A percentile compares a stretch with the other conserved stretches of the same genome.
These are phyloP conservation scores for Pythium coloratum DNA, from an alignment of 352 stramenopile genomes.

Conservation along the genomic window DNA sequence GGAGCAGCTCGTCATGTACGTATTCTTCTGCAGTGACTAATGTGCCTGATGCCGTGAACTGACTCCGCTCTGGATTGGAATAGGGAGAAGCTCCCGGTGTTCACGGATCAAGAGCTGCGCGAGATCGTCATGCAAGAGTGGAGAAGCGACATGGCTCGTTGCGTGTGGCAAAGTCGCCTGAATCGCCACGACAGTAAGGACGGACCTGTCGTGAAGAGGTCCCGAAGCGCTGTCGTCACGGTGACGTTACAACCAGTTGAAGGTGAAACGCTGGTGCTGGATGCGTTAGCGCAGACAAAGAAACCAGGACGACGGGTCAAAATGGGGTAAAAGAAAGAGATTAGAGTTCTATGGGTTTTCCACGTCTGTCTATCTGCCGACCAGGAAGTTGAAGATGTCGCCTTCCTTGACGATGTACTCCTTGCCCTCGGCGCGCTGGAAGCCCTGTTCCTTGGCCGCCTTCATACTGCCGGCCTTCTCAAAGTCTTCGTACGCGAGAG, in stretches of 20 bases:
- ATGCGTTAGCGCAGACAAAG: slow-evolving; percentile 16
- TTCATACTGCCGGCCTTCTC: slow-evolving; percentile 92
- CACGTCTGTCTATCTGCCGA: slow-evolving; percentile 58
- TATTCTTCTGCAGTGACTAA: not conserved
- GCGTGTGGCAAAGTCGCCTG: slow-evolving; percentile 48
- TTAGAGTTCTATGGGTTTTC: not conserved
- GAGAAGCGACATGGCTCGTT: slow-evolving; percentile 59
- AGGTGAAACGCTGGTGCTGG: slow-evolving; percentile 17
- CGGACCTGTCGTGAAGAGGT: slow-evolving; percentile 54
- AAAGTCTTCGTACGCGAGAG: slow-evolving; percentile 96
- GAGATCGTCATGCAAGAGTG: slow-evolving; percentile 60
- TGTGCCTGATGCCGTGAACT: not conserved
- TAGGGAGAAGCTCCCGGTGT: slow-evolving; percentile 21
- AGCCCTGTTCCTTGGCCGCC: slow-evolving; percentile 92
- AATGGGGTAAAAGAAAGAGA: not conserved
- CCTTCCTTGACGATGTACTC: slow-evolving; percentile 98
- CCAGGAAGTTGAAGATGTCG: slow-evolving; percentile 98
- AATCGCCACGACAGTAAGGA: slow-evolving; percentile 63
- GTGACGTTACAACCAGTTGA: slow-evolving; percentile 31
- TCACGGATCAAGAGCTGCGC: slow-evolving; percentile 48
- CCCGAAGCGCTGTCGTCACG: slow-evolving; percentile 50
- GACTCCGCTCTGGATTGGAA: not conserved
- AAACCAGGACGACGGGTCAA: slow-evolving; percentile 6
- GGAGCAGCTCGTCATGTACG: slow-evolving; percentile 41
- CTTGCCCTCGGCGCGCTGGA: slow-evolving; percentile 95